These are phyloP conservation scores for Stenogyne calaminthoides DNA, from an alignment of 305 asterid genomes.

Conservation along the genomic window DNA sequence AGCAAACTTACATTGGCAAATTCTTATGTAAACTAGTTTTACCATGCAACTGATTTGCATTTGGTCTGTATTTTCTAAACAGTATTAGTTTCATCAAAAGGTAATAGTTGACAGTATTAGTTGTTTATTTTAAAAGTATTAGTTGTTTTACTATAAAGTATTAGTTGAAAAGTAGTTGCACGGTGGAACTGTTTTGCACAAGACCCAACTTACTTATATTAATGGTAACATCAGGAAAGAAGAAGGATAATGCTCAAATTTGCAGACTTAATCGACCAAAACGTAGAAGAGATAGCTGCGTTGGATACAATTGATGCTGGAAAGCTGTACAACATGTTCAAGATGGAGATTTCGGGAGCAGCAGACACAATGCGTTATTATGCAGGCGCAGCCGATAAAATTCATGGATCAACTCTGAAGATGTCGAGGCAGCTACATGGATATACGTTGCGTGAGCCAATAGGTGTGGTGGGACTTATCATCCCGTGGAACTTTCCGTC, in stretches of 20 bases:
- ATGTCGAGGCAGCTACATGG: slow-evolving; percentile 63
- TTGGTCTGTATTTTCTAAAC: too few relatives aligned
- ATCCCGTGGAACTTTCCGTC: slow-evolving; percentile 75
- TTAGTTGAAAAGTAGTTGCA: too few relatives aligned
- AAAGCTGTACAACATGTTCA: slow-evolving; percentile 41
- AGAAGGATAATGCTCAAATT: slow-evolving; percentile 58
- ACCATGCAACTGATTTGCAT: too few relatives aligned
- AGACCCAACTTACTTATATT: not conserved
- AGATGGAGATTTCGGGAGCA: slow-evolving; percentile 55
- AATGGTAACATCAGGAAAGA: slow-evolving; percentile 51
- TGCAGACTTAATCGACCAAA: slow-evolving; percentile 64
- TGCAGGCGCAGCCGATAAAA: slow-evolving; percentile 78
- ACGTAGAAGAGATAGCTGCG: slow-evolving; percentile 61
- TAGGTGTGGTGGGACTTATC: slow-evolving; percentile 77
- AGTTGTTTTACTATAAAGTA: too few relatives aligned
- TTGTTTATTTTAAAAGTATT: too few relatives aligned
- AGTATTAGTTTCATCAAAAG: too few relatives aligned
- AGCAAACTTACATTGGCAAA: too few relatives aligned
- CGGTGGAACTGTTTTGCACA: too few relatives aligned
- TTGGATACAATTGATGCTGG: slow-evolving; percentile 69
- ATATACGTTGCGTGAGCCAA: slow-evolving; percentile 64
- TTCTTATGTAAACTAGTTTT: too few relatives aligned
- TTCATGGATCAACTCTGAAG: slow-evolving; percentile 76
- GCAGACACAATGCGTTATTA: slow-evolving; percentile 59
- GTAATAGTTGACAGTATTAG: too few relatives aligned